Base-by-base conservation (phyloP, 2,329 filamentous ascomycete genomes). In the Malbranchea zuffiana region DNA sequence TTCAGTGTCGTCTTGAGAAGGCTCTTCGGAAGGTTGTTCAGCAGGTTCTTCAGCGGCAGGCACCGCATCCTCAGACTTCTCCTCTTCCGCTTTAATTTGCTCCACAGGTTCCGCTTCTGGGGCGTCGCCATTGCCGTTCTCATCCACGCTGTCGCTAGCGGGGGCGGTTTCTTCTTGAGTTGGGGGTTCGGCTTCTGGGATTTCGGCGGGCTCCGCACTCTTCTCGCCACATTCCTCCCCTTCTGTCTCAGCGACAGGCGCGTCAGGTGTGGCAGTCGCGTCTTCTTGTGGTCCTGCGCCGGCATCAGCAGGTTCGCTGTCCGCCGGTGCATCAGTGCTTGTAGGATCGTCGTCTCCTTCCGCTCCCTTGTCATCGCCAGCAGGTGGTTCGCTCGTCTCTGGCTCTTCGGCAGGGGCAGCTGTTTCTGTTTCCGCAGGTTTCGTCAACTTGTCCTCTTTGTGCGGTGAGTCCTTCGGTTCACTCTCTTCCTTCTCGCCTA, bases 171-270 rank as follows among this genome's bases (percentile, higher is more conserved):
- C 7, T 21, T 40, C 36, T 6, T 30, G 28, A 7, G 21, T 23
- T 13, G 26, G 12, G 18, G 28, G 4, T 8, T 27, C 28, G 18
- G 24, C 15, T n/a, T 38, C 21, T 13, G 25, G 24, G 6, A 3
- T 11, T 3, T 35, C 32, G 10, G 32, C 5, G 7, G 26, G 12
- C 24, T 45, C 40, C 16, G 46, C 45, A 35, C 29, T 43, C 19
- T 50, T 47, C 33, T 50, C 49, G 19, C 52, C 45, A 19, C 49
- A 31, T 37, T 56, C 48, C n/a, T 19, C 30, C 6, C 4, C 3
- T 16, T 27, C 23, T 2, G 21, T 6, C 13, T 27, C 23, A 15
- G 11, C 24, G 8, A 17, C 36, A 4, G 19, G 19, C 2, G 24
- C n/a, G n/a, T 25, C n/a, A 4, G 16, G 8, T 6, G 12, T 21